Evolutionary conservation across 495 filamentous ascomycete genomes (phyloP).

Genomic region (Penicilliopsis zonata): DNA sequence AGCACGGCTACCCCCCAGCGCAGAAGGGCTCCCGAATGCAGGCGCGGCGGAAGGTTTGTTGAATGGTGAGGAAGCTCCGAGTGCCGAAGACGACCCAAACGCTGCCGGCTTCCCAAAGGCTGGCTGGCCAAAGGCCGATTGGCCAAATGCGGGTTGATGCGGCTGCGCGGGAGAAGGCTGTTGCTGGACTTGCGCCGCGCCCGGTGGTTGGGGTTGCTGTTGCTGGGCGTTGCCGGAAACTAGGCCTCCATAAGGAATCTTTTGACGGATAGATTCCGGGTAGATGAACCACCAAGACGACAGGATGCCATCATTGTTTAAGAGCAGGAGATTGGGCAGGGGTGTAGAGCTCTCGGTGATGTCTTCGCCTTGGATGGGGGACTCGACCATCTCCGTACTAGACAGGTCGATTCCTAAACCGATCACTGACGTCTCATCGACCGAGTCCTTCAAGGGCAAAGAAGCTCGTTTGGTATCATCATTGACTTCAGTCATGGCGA

Average conservation of each 20-base stretch:
- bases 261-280: conserved; percentile 65
- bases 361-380: conserved; percentile 67
- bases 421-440: conserved; percentile 65
- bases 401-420: conserved; percentile 77
- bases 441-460: conserved; percentile 60
- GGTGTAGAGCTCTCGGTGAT: conserved; percentile 66
- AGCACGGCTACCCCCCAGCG: conserved; percentile 7
- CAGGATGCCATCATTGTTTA: conserved; percentile 84
- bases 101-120: conserved; percentile 24
- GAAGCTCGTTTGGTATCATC: conserved; percentile 70
- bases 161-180: conserved; percentile 11
- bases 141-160: conserved; percentile 26
- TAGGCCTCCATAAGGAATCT: conserved; percentile 60
- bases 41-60: conserved; percentile 16
- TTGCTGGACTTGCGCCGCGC: conserved; percentile 11
- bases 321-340: conserved; percentile 71
- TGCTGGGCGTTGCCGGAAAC: conserved; percentile 29
- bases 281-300: conserved; percentile 87
- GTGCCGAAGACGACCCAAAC: conserved; percentile 21
- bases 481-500: conserved; percentile 57
- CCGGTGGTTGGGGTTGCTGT: conserved; percentile 18
- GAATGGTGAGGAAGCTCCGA: conserved; percentile 14
- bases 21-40: conserved; percentile 28
- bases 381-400: conserved; percentile 59
- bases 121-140: conserved; percentile 27